Conservation (phyloP, 2,329 filamentous ascomycete species). For the Elsinoe ampelina region DNA sequence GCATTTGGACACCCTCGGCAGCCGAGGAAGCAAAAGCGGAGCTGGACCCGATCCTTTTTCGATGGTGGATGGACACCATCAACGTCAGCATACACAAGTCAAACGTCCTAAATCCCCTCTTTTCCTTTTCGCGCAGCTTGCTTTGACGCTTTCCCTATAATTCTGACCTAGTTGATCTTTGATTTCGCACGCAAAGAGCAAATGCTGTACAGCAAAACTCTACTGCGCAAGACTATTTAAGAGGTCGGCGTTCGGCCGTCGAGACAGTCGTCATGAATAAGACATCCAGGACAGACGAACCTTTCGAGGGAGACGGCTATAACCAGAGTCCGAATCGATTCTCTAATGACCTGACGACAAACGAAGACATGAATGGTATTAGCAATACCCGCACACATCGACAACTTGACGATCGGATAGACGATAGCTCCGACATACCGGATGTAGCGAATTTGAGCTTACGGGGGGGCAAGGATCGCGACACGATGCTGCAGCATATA, state of each 20-base stretch:
- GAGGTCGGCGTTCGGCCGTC: background rate
- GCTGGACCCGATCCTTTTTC: constrained; percentile 1
- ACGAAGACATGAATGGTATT: constrained; percentile 52
- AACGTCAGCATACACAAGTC: background rate
- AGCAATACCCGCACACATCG: constrained; percentile 48
- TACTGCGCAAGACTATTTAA: background rate
- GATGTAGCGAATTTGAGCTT: constrained; percentile 16
- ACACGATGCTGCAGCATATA: constrained; percentile 4
- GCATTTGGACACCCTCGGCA: background rate
- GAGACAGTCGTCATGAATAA: constrained; percentile 47
- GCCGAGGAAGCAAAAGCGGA: background rate
- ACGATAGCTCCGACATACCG: constrained; percentile 22
- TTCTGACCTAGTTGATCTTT: background rate
- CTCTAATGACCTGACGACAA: constrained; percentile 51
- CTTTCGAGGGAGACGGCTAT: constrained; percentile 41
- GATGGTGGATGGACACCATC: background rate
- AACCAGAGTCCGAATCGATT: constrained; percentile 54
- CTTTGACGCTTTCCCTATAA: background rate
- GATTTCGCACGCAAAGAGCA: background rate
- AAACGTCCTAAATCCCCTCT: background rate
- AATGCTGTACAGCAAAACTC: background rate
- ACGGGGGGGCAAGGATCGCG: background rate
- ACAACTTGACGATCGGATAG: constrained; percentile 29
- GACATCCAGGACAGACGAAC: constrained; percentile 51
- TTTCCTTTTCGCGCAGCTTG: background rate